Evolutionary conservation across 208 protist genomes (phyloP), one percentile per base, ranked within the genome.

Genomic region (Borovskyia barvae): DNA sequence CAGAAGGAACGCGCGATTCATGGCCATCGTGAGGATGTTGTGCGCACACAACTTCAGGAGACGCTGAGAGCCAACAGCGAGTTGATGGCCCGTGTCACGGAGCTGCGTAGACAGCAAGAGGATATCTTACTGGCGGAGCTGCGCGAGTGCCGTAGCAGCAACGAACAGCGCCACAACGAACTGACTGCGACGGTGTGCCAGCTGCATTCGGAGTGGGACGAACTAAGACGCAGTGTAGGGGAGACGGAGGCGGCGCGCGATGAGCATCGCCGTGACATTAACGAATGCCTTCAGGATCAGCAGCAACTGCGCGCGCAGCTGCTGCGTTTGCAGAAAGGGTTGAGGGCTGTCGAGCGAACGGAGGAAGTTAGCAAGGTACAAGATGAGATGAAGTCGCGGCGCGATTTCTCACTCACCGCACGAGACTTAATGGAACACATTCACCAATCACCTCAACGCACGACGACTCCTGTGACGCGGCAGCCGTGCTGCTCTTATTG

Each of bases 1-100:
- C 77, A 87, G 41, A 88, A 81, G 57, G 82, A 91, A 58, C 82
- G 75, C 3, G 82, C 80, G 40, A 57, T 88, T 4, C 67, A 71
- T n/a, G 45, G 56, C 8, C 63, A 69, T 6, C 51, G 65, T 33
- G 82, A 92, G 59, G 82, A 90, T 20, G 48, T 42, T n/a, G 71
- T 92, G 50, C 79, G 81, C 1, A 37, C 28, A 14, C 65, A 84
- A 54, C 51, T 94, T n/a, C 42, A 74, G 37, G 55, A 66, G 22
- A 55, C 68, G 15, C 39, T 77, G 32, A 24, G 28, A 33, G 59
- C 26, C 7, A 73, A 83, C 40, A 43, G 40, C 12, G 30, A 53
- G 3, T 58, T 80, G 17, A 69, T 77, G 49, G 49, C 56, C 36
- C 42, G 72, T 22, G 43, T 68, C 7, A 57, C 59, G 33, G 67